Conservation (phyloP, 129 eudicot genomes). For the Tagetes patula region DNA sequence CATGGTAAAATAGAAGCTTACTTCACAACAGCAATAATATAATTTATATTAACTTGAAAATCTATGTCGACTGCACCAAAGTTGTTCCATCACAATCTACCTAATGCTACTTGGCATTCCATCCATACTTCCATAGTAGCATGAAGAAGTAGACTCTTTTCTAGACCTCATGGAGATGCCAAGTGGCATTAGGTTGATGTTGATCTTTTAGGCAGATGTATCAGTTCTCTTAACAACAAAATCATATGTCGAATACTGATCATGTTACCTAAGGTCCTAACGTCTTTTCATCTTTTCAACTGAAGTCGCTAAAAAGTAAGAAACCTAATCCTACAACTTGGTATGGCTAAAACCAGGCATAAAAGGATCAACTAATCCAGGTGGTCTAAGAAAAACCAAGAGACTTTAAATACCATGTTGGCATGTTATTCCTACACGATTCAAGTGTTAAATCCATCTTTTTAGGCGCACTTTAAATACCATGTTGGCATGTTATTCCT, state of each 20-base stretch:
- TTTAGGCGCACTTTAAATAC: background rate
- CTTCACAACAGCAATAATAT: conserved; percentile 5
- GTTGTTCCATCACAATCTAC: background rate
- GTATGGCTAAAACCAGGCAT: background rate
- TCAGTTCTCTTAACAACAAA: background rate
- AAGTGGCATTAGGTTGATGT: conserved; percentile 3
- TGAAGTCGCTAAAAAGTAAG: conserved; percentile 12
- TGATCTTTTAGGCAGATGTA: background rate
- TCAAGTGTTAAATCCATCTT: background rate
- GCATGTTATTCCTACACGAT: conserved; percentile 8
- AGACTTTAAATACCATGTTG: background rate
- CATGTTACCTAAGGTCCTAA: background rate
- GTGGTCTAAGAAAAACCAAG: background rate
- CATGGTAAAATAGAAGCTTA: conserved; percentile 13
- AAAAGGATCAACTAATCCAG: conserved; percentile 13
- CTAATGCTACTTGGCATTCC: background rate
- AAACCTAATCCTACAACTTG: conserved; percentile 10
- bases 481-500: conserved; percentile 2
- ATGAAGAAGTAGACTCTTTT: background rate
- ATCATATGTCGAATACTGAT: conserved; percentile 9
- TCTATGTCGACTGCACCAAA: background rate
- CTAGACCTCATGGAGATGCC: background rate
- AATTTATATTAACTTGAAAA: background rate
- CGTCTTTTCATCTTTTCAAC: conserved; percentile 11
- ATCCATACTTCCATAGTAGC: background rate